Percentiles rank a stretch among this genome's conserved stretches.
These are phyloP conservation scores for Penicillium herquei DNA, from an alignment of 495 filamentous ascomycete species.

Conservation along the genomic window DNA sequence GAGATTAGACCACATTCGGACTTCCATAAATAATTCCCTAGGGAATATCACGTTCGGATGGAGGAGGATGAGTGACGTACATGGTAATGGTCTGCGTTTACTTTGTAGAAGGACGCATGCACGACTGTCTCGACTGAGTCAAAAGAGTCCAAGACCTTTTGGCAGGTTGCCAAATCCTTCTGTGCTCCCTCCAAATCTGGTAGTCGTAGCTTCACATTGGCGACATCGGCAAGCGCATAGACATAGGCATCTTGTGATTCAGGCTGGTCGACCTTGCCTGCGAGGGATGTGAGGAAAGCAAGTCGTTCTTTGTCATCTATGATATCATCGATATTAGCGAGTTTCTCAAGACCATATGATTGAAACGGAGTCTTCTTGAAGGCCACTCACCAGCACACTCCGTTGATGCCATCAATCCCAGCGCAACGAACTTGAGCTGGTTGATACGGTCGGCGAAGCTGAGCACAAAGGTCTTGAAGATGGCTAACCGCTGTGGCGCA, in stretches of 20 bases:
- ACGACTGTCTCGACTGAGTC: slow-evolving; percentile 96
- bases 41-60: no score
- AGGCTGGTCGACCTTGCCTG: slow-evolving; percentile 84
- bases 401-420: slow-evolving; percentile 81
- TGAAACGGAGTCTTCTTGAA: neutral
- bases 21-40: neutral
- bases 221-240: slow-evolving; percentile 88
- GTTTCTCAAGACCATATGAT: neutral
- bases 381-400: slow-evolving; percentile 75
- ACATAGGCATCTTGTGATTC: slow-evolving; percentile 95
- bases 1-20: neutral
- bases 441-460: slow-evolving; percentile 98
- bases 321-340: slow-evolving; percentile 3
- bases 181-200: slow-evolving; percentile 72
- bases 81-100: slow-evolving; percentile 94
- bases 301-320: slow-evolving; percentile 86
- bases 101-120: slow-evolving; percentile 94
- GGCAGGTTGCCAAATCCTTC: slow-evolving; percentile 81
- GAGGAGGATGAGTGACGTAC: slow-evolving; percentile 31
- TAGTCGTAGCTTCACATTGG: slow-evolving; percentile 79
- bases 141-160: slow-evolving; percentile 84
- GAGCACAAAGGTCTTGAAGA: slow-evolving; percentile 90
- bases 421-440: slow-evolving; percentile 89
- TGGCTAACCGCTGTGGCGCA: slow-evolving; percentile 75
- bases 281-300: slow-evolving; percentile 78